These are phyloP conservation scores for Talinum fruticosum DNA, from an alignment of 148 eudicot species.

Conservation along the genomic window DNA sequence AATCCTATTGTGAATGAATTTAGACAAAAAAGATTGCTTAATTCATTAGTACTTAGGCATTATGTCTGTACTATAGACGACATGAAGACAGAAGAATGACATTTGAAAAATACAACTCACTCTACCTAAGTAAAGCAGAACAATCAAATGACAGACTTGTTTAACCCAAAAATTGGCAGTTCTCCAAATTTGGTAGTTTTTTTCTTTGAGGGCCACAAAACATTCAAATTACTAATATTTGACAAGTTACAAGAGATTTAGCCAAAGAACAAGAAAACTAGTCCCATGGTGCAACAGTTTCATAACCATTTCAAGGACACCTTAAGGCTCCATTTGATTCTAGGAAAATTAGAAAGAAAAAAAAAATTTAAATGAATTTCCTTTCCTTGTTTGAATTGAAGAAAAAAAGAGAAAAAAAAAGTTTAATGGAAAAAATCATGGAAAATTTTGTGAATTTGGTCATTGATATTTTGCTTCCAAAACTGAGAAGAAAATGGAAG, in stretches of 20 bases:
- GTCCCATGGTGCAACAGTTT: neutral
- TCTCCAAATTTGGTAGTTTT: neutral
- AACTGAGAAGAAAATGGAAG: no score
- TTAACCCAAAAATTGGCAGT: neutral
- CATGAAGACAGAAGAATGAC: neutral
- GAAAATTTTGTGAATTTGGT: no score
- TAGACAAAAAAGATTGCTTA: neutral
- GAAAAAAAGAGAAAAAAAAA: no score
- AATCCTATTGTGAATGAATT: neutral
- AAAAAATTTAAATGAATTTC: no score
- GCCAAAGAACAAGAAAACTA: neutral
- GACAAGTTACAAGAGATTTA: neutral
- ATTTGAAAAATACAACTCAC: neutral
- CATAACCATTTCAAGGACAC: neutral
- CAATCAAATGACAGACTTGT: neutral
- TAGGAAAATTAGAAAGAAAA: no score
- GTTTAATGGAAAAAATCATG: no score
- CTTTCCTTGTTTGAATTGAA: no score
- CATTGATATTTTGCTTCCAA: no score
- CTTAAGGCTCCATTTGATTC: no score
- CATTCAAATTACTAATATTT: neutral
- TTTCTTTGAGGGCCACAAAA: neutral
- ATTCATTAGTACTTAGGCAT: neutral
- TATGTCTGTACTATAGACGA: neutral
- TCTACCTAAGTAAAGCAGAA: neutral